These are phyloP conservation scores for Brasilioporus rufonigricans DNA, from an alignment of 768 basidiomycete species.

Conservation along the genomic window DNA sequence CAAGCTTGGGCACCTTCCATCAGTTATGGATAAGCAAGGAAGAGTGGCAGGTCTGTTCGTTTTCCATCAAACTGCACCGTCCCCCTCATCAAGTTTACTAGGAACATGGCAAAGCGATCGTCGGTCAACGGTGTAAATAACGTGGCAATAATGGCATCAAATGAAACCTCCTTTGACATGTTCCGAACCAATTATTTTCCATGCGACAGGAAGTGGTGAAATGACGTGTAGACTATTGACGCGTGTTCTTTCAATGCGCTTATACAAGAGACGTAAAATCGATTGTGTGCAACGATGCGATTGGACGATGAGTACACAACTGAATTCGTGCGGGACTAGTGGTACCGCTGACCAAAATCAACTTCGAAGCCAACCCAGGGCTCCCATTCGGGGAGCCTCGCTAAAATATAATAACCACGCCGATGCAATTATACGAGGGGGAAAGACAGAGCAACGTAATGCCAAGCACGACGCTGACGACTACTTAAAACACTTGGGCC, in stretches of 20 bases:
- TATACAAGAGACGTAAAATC: neutral
- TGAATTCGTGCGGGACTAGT: slow-evolving; percentile 8
- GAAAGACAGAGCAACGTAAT: slow-evolving; percentile 22
- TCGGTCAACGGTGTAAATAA: slow-evolving; percentile 84
- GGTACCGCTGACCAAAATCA: slow-evolving; percentile 14
- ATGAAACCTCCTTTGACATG: neutral
- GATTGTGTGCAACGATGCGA: slow-evolving; percentile 7
- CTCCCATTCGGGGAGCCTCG: slow-evolving; percentile 8
- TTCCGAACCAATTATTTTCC: neutral
- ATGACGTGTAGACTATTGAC: neutral
- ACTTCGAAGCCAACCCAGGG: slow-evolving; percentile 32
- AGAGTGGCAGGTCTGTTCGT: slow-evolving; percentile 76
- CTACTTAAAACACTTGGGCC: slow-evolving; percentile 27
- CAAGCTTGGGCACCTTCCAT: slow-evolving; percentile 95
- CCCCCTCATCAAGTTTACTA: slow-evolving; percentile 26
- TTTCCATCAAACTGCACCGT: slow-evolving; percentile 1
- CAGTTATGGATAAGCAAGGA: slow-evolving; percentile 94
- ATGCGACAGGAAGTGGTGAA: neutral
- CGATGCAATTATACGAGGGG: slow-evolving; percentile 13
- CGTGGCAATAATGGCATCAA: slow-evolving; percentile 3
- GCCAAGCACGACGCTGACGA: slow-evolving; percentile 25
- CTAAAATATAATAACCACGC: slow-evolving; percentile 22
- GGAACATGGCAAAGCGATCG: slow-evolving; percentile 83
- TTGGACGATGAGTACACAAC: slow-evolving; percentile 12
- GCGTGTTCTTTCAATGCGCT: neutral